Conservation (phyloP, 371 early-diverging fungal genomes). For the Mortierella polycephala region DNA sequence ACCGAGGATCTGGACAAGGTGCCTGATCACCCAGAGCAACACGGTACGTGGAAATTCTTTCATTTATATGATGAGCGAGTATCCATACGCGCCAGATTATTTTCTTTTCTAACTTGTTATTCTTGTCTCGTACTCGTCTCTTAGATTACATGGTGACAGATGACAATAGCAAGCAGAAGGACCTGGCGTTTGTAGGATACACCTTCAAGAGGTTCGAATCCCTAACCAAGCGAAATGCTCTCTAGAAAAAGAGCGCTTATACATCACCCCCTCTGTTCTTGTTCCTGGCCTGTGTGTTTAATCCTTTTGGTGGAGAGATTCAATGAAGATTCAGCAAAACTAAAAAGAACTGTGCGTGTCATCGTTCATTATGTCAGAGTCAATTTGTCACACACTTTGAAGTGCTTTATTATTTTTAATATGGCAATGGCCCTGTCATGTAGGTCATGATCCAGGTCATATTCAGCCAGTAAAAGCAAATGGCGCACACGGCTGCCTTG, state of each 20-base stretch:
- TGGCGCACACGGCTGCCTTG: constrained; percentile 31
- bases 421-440: constrained; percentile 29
- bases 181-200: constrained; percentile 97
- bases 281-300: too few species aligned
- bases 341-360: too few species aligned
- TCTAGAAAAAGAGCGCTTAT: constrained; percentile 55
- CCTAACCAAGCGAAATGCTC: constrained; percentile 80
- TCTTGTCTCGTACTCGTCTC: neutral
- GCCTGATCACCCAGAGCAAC: constrained; percentile 61
- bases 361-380: too few species aligned
- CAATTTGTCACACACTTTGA: too few species aligned
- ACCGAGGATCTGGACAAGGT: constrained; percentile 90
- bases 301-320: too few species aligned
- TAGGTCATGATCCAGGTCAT: constrained; percentile 29
- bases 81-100: neutral
- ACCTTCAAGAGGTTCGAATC: constrained; percentile 96
- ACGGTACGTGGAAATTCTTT: constrained; percentile 9
- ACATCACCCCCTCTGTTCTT: too few species aligned
- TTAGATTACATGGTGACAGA: constrained; percentile 43
- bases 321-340: too few species aligned
- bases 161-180: constrained; percentile 78
- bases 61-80: neutral
- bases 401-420: constrained; percentile 1
- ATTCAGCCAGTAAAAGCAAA: constrained; percentile 25
- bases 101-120: neutral